These are phyloP conservation scores for Annona squamosa DNA, from an alignment of 164 flowering plant species.

Conservation along the genomic window DNA sequence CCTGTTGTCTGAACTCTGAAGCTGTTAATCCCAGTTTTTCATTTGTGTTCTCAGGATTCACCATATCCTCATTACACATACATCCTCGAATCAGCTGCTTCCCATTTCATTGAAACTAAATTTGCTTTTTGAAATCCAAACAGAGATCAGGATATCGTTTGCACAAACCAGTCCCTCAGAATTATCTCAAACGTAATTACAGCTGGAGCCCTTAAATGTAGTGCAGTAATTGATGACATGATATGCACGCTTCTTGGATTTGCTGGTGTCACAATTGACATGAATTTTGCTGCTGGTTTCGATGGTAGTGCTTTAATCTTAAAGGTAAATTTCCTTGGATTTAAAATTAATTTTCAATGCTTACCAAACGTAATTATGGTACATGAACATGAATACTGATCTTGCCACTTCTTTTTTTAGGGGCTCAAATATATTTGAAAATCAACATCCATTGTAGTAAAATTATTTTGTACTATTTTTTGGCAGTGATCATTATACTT, in stretches of 20 bases:
- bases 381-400: not conserved
- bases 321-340: conserved; percentile 43
- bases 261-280: conserved; percentile 24
- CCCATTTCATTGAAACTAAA: conserved; percentile 7
- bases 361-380: not conserved
- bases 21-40: not conserved
- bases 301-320: conserved; percentile 42
- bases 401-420: not conserved
- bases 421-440: not conserved
- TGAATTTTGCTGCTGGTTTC: conserved; percentile 33
- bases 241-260: conserved; percentile 51
- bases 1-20: not conserved
- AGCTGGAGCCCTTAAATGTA: conserved; percentile 54
- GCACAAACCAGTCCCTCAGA: conserved; percentile 60
- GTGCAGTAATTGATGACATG: conserved; percentile 50
- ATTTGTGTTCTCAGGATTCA: not conserved
- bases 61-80: not conserved
- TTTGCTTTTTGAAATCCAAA: conserved; percentile 12
- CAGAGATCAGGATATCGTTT: conserved; percentile 61
- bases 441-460: not conserved
- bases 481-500: conserved; percentile 3
- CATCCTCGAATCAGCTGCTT: not conserved
- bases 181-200: conserved; percentile 73
- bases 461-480: conserved; percentile 1
- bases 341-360: not conserved